Evolutionary conservation across 148 eudicot genomes (phyloP).

Genomic region (Amaranthus cruentus): DNA sequence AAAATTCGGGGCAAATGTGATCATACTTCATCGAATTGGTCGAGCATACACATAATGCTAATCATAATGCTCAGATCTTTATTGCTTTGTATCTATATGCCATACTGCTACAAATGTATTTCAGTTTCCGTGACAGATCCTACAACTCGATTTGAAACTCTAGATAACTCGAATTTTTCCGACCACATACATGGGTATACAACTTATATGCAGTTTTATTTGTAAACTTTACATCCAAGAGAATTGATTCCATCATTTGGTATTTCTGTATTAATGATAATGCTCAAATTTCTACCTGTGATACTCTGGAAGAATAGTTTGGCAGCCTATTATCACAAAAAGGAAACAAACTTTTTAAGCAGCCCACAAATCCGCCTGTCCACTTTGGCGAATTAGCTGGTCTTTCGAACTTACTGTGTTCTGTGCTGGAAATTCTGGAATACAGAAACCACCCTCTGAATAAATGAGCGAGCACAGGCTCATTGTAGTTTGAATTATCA

Average conservation of each 20-base stretch:
- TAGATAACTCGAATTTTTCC: conserved; percentile 4
- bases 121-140: background rate
- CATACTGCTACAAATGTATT: background rate
- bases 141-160: background rate
- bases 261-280: background rate
- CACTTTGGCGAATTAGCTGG: conserved; percentile 21
- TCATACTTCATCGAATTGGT: too few species aligned
- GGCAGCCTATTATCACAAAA: conserved; percentile 21
- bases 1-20: too few species aligned
- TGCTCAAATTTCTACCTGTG: conserved; percentile 26
- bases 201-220: background rate
- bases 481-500: conserved; percentile 14
- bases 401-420: conserved; percentile 11
- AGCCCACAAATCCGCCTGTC: conserved; percentile 25
- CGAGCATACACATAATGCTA: too few species aligned
- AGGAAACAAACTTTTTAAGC: conserved; percentile 28
- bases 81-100: too few species aligned
- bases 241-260: conserved; percentile 1
- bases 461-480: conserved; percentile 14
- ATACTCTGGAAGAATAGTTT: conserved; percentile 19
- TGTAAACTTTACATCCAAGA: background rate
- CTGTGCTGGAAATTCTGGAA: conserved; percentile 23
- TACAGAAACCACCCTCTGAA: conserved; percentile 33
- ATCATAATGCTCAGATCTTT: too few species aligned
- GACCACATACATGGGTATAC: background rate